A percentile compares a stretch with the other conserved stretches of the same genome.
phyloP scores from a whole-genome alignment of 2,329 filamentous ascomycete genomes.

The Trichophyton equinum region DNA sequence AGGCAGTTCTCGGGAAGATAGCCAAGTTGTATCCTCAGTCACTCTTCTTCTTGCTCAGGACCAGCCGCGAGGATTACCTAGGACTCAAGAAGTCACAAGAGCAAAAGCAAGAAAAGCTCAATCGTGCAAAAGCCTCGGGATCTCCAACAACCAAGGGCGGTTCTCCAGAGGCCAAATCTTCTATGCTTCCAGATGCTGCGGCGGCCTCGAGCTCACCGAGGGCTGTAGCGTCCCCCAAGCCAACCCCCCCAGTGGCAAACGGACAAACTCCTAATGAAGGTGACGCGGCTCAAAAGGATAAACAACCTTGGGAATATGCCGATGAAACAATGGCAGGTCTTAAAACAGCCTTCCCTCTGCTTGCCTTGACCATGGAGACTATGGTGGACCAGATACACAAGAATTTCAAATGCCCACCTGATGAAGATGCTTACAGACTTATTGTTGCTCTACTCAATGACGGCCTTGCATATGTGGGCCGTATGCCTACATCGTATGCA shows the following conservation, averaged over 20 bases:
- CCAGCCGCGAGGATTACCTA: constrained; percentile 85
- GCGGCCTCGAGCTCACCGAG: constrained; percentile 29
- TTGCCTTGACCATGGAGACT: constrained; percentile 96
- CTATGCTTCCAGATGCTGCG: constrained; percentile 20
- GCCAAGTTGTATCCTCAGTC: constrained; percentile 93
- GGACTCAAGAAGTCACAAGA: constrained; percentile 81
- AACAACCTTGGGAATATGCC: constrained; percentile 81
- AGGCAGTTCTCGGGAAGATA: constrained; percentile 78
- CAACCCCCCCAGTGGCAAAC: background rate
- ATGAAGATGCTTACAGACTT: constrained; percentile 92
- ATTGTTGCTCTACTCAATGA: constrained; percentile 98
- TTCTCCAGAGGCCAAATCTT: constrained; percentile 16
- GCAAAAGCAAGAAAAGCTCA: constrained; percentile 46
- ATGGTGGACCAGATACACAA: constrained; percentile 99
- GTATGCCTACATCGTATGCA: constrained; percentile 74
- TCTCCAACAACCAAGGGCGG: constrained; percentile 26
- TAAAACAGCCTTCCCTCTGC: constrained; percentile 90
- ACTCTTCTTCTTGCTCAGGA: constrained; percentile 88
- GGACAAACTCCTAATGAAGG: constrained; percentile 12
- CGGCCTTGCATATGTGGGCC: constrained; percentile 79
- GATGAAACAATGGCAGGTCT: constrained; percentile 92
- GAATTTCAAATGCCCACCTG: constrained; percentile 96
- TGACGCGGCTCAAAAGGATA: constrained; percentile 30
- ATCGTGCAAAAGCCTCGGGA: constrained; percentile 48
- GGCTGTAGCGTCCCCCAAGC: background rate